Percentiles rank a stretch among this genome's conserved stretches.
Evolutionary conservation across 345 rosid genomes (phyloP).

Genomic region (Fremontodendron californicum): DNA sequence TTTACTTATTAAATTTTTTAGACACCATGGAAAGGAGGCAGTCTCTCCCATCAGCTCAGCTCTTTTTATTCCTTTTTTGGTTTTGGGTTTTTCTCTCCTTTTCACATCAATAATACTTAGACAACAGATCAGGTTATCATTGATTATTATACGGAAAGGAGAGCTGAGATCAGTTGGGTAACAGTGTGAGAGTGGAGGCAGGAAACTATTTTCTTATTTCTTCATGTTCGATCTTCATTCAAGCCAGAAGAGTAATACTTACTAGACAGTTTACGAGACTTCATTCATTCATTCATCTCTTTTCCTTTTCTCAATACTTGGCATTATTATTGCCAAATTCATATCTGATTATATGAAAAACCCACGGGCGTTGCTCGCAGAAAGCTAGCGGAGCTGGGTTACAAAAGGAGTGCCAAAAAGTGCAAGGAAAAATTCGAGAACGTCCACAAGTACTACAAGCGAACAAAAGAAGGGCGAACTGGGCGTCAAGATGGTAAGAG

Average conservation of each 20-base stretch:
- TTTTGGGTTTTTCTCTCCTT: not conserved
- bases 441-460: conserved; percentile 86
- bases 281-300: not conserved
- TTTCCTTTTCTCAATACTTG: not conserved
- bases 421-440: conserved; percentile 95
- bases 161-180: not conserved
- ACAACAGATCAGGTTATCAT: not conserved
- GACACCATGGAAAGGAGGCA: not conserved
- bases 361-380: conserved; percentile 36
- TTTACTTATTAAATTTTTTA: not conserved
- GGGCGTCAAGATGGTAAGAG: conserved; percentile 84
- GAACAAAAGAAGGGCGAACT: conserved; percentile 81
- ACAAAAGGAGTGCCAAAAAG: conserved; percentile 75
- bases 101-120: not conserved
- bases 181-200: not conserved
- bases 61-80: not conserved
- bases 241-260: not conserved
- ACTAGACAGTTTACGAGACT: not conserved
- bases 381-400: conserved; percentile 76
- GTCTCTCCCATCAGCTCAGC: no score
- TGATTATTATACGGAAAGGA: not conserved
- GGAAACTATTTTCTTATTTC: not conserved
- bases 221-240: not conserved
- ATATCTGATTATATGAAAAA: not conserved
- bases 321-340: not conserved